phyloP scores from a whole-genome alignment of 345 rosid species.

The Aquilaria yunnanensis region DNA sequence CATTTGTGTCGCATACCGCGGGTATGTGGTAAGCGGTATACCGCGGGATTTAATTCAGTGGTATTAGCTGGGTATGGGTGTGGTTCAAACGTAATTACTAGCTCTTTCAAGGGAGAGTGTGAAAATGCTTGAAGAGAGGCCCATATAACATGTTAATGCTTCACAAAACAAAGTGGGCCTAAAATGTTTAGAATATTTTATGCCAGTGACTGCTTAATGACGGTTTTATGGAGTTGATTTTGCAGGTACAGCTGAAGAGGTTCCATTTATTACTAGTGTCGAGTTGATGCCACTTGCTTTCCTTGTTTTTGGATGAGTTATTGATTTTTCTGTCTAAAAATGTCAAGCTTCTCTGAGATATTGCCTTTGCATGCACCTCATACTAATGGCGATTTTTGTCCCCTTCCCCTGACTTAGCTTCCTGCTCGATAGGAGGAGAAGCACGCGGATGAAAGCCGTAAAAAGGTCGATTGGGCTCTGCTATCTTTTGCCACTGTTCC shows the following conservation, averaged over 20 bases:
- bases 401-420: constrained; percentile 56
- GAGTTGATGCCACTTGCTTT: constrained; percentile 10
- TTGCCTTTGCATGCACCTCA: constrained; percentile 82
- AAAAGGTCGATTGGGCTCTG: constrained; percentile 25
- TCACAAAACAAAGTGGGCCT: too few species aligned
- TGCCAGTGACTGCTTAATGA: too few species aligned
- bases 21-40: too few species aligned
- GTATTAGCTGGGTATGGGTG: too few species aligned
- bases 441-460: constrained; percentile 33
- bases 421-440: constrained; percentile 35
- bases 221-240: neutral
- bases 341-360: constrained; percentile 47
- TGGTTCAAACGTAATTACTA: too few species aligned
- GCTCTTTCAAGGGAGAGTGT: too few species aligned
- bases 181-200: too few species aligned
- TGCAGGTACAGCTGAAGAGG: constrained; percentile 4
- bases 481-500: constrained; percentile 43
- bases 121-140: too few species aligned
- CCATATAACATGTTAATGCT: too few species aligned
- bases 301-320: constrained; percentile 1
- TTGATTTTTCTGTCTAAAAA: constrained; percentile 17
- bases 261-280: neutral
- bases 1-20: too few species aligned
- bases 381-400: constrained; percentile 46
- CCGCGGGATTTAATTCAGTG: too few species aligned